These are phyloP conservation scores for Penicillium sp. DNA, from an alignment of 2,329 filamentous ascomycete species.

Conservation along the genomic window DNA sequence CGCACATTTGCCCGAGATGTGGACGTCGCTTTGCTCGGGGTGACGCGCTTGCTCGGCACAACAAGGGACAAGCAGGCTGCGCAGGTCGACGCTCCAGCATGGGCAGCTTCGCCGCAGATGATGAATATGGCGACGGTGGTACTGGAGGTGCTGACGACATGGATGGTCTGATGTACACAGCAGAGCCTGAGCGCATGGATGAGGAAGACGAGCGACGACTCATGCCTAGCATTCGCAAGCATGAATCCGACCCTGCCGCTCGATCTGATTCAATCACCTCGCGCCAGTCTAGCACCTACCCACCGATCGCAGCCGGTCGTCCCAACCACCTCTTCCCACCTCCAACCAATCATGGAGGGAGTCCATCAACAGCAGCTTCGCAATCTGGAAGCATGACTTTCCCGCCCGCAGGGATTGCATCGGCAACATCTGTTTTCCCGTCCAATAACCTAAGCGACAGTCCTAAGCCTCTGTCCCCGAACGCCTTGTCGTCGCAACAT, in stretches of 20 bases:
- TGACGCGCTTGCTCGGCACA: slow-evolving; percentile 90
- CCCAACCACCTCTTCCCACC: slow-evolving; percentile 63
- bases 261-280: slow-evolving; percentile 56
- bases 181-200: slow-evolving; percentile 52
- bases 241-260: slow-evolving; percentile 60
- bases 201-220: slow-evolving; percentile 51
- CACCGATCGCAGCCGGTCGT: slow-evolving; percentile 62
- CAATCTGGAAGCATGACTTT: slow-evolving; percentile 42
- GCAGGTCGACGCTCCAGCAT: slow-evolving; percentile 86
- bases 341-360: slow-evolving; percentile 58
- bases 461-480: slow-evolving; percentile 71
- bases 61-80: slow-evolving; percentile 93
- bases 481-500: slow-evolving; percentile 41
- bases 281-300: slow-evolving; percentile 74
- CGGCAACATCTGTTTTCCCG: slow-evolving; percentile 64
- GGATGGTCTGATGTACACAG: slow-evolving; percentile 62
- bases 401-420: slow-evolving; percentile 40
- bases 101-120: slow-evolving; percentile 77
- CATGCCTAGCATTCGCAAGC: slow-evolving; percentile 74
- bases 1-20: slow-evolving; percentile 92
- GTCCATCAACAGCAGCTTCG: slow-evolving; percentile 57
- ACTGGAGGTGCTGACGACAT: slow-evolving; percentile 55
- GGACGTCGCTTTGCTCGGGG: slow-evolving; percentile 92
- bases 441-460: slow-evolving; percentile 80
- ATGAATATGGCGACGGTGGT: slow-evolving; percentile 59